Base-by-base conservation (phyloP, 768 basidiomycete species). In the Lepiota venenata region DNA sequence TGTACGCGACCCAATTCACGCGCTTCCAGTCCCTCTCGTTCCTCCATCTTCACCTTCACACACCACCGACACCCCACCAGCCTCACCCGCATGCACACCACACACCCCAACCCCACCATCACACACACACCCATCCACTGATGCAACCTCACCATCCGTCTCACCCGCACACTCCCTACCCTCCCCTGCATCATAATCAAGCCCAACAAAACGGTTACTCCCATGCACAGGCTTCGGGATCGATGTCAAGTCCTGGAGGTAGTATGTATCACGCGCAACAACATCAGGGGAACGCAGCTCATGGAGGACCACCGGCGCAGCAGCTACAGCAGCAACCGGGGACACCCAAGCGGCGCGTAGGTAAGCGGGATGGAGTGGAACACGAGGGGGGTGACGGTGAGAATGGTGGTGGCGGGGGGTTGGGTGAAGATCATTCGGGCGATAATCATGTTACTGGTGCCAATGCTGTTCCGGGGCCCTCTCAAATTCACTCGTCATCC, bases 11-110 rank as follows among this genome's bases (percentile, higher is more conserved):
- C 1, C 62, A 62, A 11, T 85, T 85, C 60, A 55, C 69, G 12
- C 58, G 60, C 29, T 85, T 85, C 71, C 65, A 68, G 15, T 66
- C 72, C 2, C 75, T 87, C 27, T 71, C 77, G 4, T 83, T 88
- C 69, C 72, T 88, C 8, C 85, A 87, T 65, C 67, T 88, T 9
- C 77, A 80, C 58, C 71, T 71, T 53, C 62, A 73, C 44, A 72
- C 35, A 7, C 29, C 46, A 1, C 46, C 47, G 15, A 29, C 39
- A 9, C 16, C 32, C 18, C 36, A 42, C 16, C 53, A 55, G 14
- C 38, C 45, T 21, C 36, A 36, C 14, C 4, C 27, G 70, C 39
- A 69, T 68, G 52, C 73, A 77, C 3, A 76, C 82, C 7, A 82
- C 80, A 0, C 80, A 80, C 61, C 81, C 80, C 10, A 81, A 78